phyloP scores from a whole-genome alignment of 2,329 filamentous ascomycete genomes.

The Xylariales sp. region DNA sequence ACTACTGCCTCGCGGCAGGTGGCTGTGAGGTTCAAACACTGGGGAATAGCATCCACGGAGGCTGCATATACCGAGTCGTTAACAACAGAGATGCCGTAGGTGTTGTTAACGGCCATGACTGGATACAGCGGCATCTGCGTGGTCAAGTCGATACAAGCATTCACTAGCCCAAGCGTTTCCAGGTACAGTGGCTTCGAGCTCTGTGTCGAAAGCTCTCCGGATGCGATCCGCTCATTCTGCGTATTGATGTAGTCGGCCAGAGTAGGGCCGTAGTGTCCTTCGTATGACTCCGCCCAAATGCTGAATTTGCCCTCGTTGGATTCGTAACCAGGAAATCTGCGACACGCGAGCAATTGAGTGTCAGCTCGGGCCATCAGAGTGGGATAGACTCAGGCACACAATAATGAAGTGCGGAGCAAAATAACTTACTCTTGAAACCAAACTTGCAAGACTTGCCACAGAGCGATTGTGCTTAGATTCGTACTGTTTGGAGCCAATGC shows the following conservation, averaged over 20 bases:
- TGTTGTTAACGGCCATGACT: constrained; percentile 57
- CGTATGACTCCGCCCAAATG: constrained; percentile 28
- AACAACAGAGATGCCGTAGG: constrained; percentile 59
- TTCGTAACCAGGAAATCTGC: constrained; percentile 8
- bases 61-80: constrained; percentile 41
- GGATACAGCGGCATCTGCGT: constrained; percentile 56
- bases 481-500: constrained; percentile 7
- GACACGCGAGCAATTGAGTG: too few species aligned
- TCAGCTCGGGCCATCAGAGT: not conserved
- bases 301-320: constrained; percentile 48
- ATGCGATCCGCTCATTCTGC: constrained; percentile 3
- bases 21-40: not conserved
- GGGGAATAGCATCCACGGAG: constrained; percentile 25
- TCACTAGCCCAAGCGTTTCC: constrained; percentile 63
- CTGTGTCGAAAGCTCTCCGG: not conserved
- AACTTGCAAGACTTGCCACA: constrained; percentile 11
- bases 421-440: constrained; percentile 8
- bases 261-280: constrained; percentile 12
- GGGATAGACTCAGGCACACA: not conserved
- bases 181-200: constrained; percentile 39
- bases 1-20: not conserved
- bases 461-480: not conserved
- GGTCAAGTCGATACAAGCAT: constrained; percentile 64
- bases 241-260: constrained; percentile 6
- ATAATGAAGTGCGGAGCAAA: not conserved